Conservation (phyloP, 768 basidiomycete genomes). For the Suillus tomentosus region DNA sequence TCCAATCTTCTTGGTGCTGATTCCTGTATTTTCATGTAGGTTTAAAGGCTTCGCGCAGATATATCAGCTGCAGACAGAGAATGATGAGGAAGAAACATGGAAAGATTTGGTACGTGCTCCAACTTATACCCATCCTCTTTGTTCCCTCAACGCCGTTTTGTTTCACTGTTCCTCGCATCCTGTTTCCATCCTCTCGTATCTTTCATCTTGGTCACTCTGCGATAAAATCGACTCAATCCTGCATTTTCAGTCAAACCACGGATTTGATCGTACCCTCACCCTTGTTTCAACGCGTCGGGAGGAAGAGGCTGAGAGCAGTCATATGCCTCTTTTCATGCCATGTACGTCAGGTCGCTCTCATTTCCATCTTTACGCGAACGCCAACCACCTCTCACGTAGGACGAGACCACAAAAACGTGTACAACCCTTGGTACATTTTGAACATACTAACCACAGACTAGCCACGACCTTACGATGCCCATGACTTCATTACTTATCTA, state of each 20-base stretch:
- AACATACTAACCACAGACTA: background rate
- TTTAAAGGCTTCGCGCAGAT: conserved; percentile 82
- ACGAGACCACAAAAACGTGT: conserved; percentile 4
- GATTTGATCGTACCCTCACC: conserved; percentile 68
- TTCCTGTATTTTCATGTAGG: conserved; percentile 35
- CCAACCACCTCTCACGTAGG: background rate
- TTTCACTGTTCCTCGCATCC: background rate
- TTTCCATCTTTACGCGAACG: background rate
- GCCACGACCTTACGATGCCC: conserved; percentile 4
- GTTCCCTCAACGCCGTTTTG: background rate
- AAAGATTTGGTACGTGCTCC: conserved; percentile 61
- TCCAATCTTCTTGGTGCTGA: background rate
- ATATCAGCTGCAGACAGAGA: conserved; percentile 84
- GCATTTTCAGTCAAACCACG: conserved; percentile 60
- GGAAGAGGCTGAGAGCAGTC: conserved; percentile 39
- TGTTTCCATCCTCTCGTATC: conserved; percentile 8
- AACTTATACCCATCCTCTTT: background rate
- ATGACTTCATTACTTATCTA: background rate
- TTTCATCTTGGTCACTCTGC: conserved; percentile 1
- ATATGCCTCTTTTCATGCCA: background rate
- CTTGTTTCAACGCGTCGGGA: conserved; percentile 61
- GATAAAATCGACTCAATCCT: conserved; percentile 11
- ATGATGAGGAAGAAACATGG: conserved; percentile 86
- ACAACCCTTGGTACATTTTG: background rate
- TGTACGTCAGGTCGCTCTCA: conserved; percentile 2